Conservation (phyloP, 1,284 basidiomycete genomes). For the Ustilago loliicola region DNA sequence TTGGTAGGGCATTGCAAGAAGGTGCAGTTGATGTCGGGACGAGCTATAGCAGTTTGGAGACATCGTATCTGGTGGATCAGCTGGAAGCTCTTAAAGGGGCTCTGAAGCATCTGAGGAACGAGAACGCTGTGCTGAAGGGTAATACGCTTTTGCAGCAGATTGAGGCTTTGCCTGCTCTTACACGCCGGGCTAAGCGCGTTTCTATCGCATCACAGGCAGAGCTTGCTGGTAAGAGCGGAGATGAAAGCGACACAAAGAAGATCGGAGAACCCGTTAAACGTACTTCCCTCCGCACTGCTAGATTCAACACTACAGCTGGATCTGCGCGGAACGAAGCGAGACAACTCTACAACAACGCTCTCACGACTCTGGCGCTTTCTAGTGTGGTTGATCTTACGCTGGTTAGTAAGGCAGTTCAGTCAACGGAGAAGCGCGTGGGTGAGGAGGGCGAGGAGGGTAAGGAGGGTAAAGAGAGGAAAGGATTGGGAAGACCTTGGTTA, state of each 20-base stretch:
- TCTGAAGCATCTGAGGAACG: conserved; percentile 86
- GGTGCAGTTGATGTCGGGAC: conserved; percentile 27
- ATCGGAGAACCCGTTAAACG: conserved; percentile 39
- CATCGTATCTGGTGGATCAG: conserved; percentile 72
- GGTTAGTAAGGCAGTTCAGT: conserved; percentile 9
- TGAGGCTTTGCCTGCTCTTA: conserved; percentile 75
- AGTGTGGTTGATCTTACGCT: conserved; percentile 57
- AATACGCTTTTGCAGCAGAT: conserved; percentile 87
- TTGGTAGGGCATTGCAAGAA: not conserved
- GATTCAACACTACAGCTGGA: not conserved
- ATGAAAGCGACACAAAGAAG: conserved; percentile 43
- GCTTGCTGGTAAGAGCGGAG: conserved; percentile 18
- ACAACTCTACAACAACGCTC: conserved; percentile 21
- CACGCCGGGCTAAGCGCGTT: not conserved
- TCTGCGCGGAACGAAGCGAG: conserved; percentile 22
- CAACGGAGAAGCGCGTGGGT: not conserved
- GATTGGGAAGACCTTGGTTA: conserved; percentile 32
- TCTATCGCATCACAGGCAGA: not conserved
- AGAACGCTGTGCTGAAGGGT: conserved; percentile 92
- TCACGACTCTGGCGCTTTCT: conserved; percentile 43
- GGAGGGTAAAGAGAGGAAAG: not conserved
- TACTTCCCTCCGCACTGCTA: not conserved
- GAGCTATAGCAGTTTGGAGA: conserved; percentile 48
- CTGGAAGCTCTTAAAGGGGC: conserved; percentile 90
- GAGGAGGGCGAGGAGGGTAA: not conserved